A percentile compares a stretch with the other conserved stretches of the same genome.
Conservation (phyloP, 768 basidiomycete species). For the Coprinellus micaceus region DNA sequence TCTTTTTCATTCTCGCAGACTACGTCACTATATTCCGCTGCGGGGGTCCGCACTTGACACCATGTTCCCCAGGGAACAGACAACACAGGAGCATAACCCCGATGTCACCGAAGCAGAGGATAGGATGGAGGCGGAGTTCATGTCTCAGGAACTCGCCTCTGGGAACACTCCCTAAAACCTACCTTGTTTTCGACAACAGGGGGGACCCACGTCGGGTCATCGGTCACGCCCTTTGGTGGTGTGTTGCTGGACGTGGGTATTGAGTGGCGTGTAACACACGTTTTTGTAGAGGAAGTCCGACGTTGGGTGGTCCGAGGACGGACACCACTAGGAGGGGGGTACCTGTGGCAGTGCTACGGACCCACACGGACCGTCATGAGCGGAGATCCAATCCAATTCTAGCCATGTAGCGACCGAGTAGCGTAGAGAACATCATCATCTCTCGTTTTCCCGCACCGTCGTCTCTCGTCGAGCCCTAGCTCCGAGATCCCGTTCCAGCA, state of each 20-base stretch:
- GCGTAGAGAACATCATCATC: too few species aligned
- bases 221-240: slow-evolving; percentile 14
- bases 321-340: neutral
- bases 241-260: slow-evolving; percentile 25
- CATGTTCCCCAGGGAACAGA: neutral
- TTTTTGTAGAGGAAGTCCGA: neutral
- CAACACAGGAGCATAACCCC: neutral
- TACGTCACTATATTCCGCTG: neutral
- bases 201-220: slow-evolving; percentile 15
- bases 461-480: too few species aligned
- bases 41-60: neutral
- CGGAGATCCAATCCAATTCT: too few species aligned
- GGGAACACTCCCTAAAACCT: slow-evolving; percentile 7
- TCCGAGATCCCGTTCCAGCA: too few species aligned
- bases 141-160: slow-evolving; percentile 14
- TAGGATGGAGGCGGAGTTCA: slow-evolving; percentile 24
- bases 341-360: neutral
- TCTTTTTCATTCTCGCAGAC: neutral
- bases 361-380: too few species aligned
- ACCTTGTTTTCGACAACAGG: neutral
- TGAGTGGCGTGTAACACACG: slow-evolving; percentile 9
- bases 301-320: neutral
- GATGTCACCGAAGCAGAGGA: slow-evolving; percentile 10
- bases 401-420: too few species aligned
- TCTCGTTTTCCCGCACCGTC: too few species aligned